Evolutionary conservation across 2,329 filamentous ascomycete species (phyloP), one percentile per base, ranked within the genome.

Genomic region (Shiraia bambusicola): DNA sequence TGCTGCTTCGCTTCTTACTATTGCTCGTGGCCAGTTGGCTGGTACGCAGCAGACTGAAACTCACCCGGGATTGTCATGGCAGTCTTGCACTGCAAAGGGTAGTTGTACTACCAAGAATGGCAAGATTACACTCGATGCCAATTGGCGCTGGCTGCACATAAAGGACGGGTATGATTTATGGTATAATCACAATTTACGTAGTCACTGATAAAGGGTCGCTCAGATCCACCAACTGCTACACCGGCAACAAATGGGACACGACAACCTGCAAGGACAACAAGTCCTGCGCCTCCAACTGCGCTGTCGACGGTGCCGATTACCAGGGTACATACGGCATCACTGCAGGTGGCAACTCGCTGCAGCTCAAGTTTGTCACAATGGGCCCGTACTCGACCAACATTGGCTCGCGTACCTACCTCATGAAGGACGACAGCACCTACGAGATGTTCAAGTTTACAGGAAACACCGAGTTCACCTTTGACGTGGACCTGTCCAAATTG

Each of bases 311-410:
- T 27, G 67, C 65, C 15, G 67, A 71, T 41, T 71, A 71, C 45
- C 40, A 45, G 16, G 52, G 50, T n/a, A 54, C 39, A 12, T 70
- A 71, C 30, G 69, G 80, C 42, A 74, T 80, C 50, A 76, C 72
- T 12, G 70, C 78, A 26, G 73, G 69, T 51, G 75, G 75, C 45
- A 72, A 70, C 52, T 63, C 72, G 36, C 69, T 83, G 47, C 76
- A 69, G 49, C 69, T 82, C 49, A 76, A 76, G 58, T 81, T 82
- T 50, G 73, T 81, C 40, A 81, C 77, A 32, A 70, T 76, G 49
- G 69, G 71, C 48, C 48, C 59, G 10, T 72, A 72, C 52, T 66
- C 58, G 7, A 67, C 61, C 17, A 70, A 70, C 44, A 58, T 70
- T 24, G 66, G 67, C 1, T 65, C 63, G 6, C 63, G 69, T 15